Evolutionary conservation across 2,329 filamentous ascomycete genomes (phyloP), one percentile per base, ranked within the genome.

Genomic region (Chaetomium globosum): DNA sequence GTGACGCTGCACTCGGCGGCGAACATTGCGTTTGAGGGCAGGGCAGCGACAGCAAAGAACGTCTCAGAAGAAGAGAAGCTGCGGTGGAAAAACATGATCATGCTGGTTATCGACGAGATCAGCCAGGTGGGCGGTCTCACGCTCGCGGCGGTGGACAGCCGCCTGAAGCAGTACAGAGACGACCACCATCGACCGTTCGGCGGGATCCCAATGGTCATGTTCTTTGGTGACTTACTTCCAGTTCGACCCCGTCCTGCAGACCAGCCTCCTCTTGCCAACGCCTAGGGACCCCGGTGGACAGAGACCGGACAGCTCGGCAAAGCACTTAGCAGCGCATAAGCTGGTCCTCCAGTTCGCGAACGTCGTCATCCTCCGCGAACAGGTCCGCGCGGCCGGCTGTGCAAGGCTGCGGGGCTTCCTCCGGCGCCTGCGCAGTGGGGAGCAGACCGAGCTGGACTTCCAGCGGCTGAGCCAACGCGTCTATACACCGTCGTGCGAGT

Each of bases 151-250:
- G 36, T 39, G 13, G 36, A 39, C 36, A 39, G 36, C 36, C 36
- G 36, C 6, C 36, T 39, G 36, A 16, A 6, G 36, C 36, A 39
- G 36, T 39, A 39, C 36, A 39, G 36, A 4, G 54, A 65, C 12
- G 64, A 65, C 30, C 13, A 8, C 2, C 23, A 63, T 54, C 46
- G 54, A 13, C 59, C 59, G 21, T 65, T 65, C n/a, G 59, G 59
- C 26, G 59, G 64, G 13, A 59, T 65, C 26, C 54, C 54, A 5
- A 65, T 63, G 19, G 59, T 59, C 31, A 43, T 63, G 21, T 61
- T 59, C 55, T 65, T 62, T 51, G 33, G 59, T 13, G 64, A 65
- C 54, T 65, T 65, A n/a, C 54, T 65, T 63, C 54, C 36, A 58
- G 39, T 48, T 58, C 39, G 56, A 58, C 36, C 21, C 56, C 19